A percentile compares a stretch with the other conserved stretches of the same genome.
Evolutionary conservation across 805 yeast species (phyloP).

Genomic region (Candida suzukii): DNA sequence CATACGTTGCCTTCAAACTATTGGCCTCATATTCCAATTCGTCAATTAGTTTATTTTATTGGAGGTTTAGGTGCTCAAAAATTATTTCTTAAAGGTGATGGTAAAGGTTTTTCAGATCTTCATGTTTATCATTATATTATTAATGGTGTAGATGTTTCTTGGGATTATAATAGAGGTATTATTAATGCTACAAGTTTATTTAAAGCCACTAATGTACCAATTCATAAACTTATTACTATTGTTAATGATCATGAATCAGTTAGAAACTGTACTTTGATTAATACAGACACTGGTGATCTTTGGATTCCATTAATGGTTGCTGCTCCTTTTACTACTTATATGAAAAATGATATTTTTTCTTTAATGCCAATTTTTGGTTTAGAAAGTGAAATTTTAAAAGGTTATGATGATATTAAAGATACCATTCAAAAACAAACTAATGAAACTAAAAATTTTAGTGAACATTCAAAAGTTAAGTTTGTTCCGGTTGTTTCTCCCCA

Average conservation of each 20-base stretch:
- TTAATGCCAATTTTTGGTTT: conserved; percentile 1
- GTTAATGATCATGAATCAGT: background rate
- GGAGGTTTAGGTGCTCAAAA: background rate
- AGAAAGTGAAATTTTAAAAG: background rate
- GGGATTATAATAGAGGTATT: conserved; percentile 1
- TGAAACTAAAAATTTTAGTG: no score
- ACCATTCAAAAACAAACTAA: background rate
- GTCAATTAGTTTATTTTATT: background rate
- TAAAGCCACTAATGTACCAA: background rate
- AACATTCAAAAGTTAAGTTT: no score
- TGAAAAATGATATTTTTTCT: background rate
- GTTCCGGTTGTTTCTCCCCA: no score
- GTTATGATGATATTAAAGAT: background rate
- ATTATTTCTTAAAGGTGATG: background rate
- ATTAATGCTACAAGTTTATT: background rate
- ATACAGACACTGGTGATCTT: background rate
- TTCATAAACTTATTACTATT: background rate
- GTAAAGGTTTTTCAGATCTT: background rate
- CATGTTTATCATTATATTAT: background rate
- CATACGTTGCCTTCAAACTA: background rate
- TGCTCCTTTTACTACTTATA: background rate
- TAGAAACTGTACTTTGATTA: background rate
- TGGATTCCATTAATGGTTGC: conserved; percentile 1
- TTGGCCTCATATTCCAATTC: background rate
- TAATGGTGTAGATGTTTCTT: background rate